These are phyloP conservation scores for Hypoxylon sp. DNA, from an alignment of 2,329 filamentous ascomycete genomes.

Conservation along the genomic window DNA sequence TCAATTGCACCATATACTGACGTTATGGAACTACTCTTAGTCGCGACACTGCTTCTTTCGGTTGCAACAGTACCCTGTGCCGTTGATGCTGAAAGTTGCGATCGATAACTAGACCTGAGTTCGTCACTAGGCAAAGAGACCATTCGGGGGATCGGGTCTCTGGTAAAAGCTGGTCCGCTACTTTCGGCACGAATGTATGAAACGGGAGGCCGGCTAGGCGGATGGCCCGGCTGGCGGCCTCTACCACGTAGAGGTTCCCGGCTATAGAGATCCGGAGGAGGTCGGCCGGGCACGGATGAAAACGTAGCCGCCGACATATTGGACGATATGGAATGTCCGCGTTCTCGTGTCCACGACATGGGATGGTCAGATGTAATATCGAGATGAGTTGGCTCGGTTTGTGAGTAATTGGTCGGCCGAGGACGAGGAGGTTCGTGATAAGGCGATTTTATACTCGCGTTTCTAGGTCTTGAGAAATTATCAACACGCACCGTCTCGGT, in stretches of 20 bases:
- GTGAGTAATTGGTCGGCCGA: slow-evolving; percentile 51
- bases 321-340: slow-evolving; percentile 65
- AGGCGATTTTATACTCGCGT: slow-evolving; percentile 66
- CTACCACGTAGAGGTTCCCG: slow-evolving; percentile 50
- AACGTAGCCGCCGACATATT: slow-evolving; percentile 63
- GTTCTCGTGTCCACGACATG: slow-evolving; percentile 61
- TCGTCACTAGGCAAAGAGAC: slow-evolving; percentile 67
- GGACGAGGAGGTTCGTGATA: slow-evolving; percentile 56
- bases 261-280: slow-evolving; percentile 59
- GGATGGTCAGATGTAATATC: slow-evolving; percentile 43
- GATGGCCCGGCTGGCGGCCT: slow-evolving; percentile 48
- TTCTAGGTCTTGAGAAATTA: slow-evolving; percentile 74
- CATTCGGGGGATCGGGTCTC: slow-evolving; percentile 59
- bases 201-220: slow-evolving; percentile 51
- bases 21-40: slow-evolving; percentile 82
- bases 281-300: slow-evolving; percentile 60
- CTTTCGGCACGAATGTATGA: slow-evolving; percentile 57
- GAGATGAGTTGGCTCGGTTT: slow-evolving; percentile 47
- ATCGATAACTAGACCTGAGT: slow-evolving; percentile 69
- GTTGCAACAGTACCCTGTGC: slow-evolving; percentile 76
- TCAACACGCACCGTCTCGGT: slow-evolving; percentile 60
- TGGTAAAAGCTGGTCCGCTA: slow-evolving; percentile 56
- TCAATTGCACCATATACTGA: slow-evolving; percentile 67
- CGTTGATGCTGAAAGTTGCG: slow-evolving; percentile 69
- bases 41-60: slow-evolving; percentile 85